Evolutionary conservation across 768 basidiomycete genomes (phyloP).

Genomic region (Boletus insuetus): DNA sequence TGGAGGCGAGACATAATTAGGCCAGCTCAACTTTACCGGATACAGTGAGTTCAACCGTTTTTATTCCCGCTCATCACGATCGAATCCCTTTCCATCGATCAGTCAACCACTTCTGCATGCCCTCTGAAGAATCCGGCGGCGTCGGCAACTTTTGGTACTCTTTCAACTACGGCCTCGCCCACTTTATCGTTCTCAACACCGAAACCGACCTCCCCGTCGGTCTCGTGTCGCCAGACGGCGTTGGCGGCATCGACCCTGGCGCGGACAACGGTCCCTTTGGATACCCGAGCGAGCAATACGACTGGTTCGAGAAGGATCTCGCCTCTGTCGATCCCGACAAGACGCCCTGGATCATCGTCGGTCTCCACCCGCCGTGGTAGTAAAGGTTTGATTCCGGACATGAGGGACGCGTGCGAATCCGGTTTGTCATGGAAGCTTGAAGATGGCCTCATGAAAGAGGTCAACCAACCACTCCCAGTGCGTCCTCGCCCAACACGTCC

Average conservation of each 20-base stretch:
- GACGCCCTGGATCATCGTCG: constrained; percentile 28
- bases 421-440: too few relatives aligned
- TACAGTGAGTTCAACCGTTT: constrained; percentile 19
- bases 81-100: neutral
- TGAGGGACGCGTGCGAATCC: too few relatives aligned
- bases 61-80: neutral
- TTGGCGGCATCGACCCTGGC: constrained; percentile 19
- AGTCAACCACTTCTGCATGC: constrained; percentile 31
- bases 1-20: neutral
- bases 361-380: constrained; percentile 31
- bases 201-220: constrained; percentile 28
- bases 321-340: constrained; percentile 20
- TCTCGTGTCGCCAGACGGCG: constrained; percentile 23
- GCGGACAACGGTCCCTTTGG: constrained; percentile 27
- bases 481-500: too few relatives aligned
- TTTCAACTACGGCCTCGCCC: constrained; percentile 29
- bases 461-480: too few relatives aligned
- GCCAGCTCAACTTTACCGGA: constrained; percentile 27
- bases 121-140: constrained; percentile 24
- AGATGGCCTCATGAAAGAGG: too few relatives aligned
- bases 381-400: too few relatives aligned
- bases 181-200: constrained; percentile 22
- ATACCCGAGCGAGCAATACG: constrained; percentile 25
- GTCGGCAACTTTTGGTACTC: constrained; percentile 32
- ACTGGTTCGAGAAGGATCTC: constrained; percentile 28